Conservation (phyloP, 805 yeast species). For the Candida ipomoeae region DNA sequence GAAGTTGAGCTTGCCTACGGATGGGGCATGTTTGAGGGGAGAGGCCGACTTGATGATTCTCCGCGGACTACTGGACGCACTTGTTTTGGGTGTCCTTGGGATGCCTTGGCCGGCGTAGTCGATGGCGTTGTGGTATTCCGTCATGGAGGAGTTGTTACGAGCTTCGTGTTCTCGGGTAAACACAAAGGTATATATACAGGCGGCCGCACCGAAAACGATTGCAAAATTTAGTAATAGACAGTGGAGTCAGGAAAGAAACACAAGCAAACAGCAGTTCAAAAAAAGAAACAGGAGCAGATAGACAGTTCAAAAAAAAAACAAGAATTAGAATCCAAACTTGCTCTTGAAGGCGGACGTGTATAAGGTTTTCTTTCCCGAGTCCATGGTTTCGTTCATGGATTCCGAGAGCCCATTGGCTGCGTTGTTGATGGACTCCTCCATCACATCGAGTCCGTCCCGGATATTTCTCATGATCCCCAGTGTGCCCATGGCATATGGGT, state of each 20-base stretch:
- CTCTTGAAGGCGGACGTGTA: constrained; percentile 50
- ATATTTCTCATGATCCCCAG: constrained; percentile 40
- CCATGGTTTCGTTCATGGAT: constrained; percentile 48
- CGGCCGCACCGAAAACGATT: constrained; percentile 2
- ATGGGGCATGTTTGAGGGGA: constrained; percentile 20
- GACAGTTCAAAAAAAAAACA: no score
- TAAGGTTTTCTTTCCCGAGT: constrained; percentile 46
- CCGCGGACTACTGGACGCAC: constrained; percentile 3
- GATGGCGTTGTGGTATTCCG: background rate
- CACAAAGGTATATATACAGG: constrained; percentile 1
- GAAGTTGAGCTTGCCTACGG: constrained; percentile 26
- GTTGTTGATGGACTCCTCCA: constrained; percentile 54
- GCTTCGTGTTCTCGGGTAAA: background rate
- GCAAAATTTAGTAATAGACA: background rate
- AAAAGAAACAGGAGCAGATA: no score
- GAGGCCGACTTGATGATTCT: constrained; percentile 22
- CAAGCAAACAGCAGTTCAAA: background rate
- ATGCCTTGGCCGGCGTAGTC: background rate
- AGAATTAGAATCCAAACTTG: constrained; percentile 47
- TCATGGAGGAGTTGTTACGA: background rate
- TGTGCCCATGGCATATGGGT: constrained; percentile 37
- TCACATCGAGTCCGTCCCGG: constrained; percentile 48
- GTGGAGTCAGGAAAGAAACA: background rate
- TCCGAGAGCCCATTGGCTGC: constrained; percentile 55
- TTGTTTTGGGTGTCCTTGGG: background rate